These are phyloP conservation scores for Cladophialophora yegresii DNA, from an alignment of 2,329 filamentous ascomycete genomes.

Conservation along the genomic window DNA sequence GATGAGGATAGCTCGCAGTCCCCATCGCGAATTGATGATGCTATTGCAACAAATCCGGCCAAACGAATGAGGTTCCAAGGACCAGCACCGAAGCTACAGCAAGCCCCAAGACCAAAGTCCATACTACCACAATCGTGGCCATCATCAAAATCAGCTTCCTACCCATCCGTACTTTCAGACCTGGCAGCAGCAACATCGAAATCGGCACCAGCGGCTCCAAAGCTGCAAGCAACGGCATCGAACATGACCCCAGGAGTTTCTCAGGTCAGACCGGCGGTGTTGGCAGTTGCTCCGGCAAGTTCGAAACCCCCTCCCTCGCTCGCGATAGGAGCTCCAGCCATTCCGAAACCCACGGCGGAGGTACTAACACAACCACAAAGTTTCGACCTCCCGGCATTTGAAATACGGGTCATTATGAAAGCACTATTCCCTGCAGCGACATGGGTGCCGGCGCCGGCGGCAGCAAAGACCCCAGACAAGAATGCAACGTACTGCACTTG, in stretches of 20 bases:
- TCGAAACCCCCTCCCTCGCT: neutral
- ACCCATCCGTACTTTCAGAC: no score
- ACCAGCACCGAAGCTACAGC: neutral
- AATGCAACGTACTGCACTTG: neutral
- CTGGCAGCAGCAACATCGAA: neutral
- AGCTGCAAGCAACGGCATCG: no score
- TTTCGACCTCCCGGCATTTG: neutral
- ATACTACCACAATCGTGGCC: neutral
- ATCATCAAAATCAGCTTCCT: neutral
- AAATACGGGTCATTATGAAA: neutral
- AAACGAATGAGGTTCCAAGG: neutral
- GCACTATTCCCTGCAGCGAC: neutral
- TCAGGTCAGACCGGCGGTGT: neutral
- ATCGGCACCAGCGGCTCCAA: no score
- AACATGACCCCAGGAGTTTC: no score
- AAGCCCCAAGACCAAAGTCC: neutral
- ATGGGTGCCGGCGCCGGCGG: neutral
- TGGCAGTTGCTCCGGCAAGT: no score
- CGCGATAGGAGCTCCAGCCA: no score
- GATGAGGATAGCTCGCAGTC: neutral
- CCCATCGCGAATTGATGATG: neutral
- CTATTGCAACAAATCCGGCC: neutral
- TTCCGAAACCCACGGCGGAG: neutral
- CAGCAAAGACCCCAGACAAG: neutral
- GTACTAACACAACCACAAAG: neutral